A percentile compares a stretch with the other conserved stretches of the same genome.
Conservation (phyloP, 768 basidiomycete species). For the Auricularia sp. region DNA sequence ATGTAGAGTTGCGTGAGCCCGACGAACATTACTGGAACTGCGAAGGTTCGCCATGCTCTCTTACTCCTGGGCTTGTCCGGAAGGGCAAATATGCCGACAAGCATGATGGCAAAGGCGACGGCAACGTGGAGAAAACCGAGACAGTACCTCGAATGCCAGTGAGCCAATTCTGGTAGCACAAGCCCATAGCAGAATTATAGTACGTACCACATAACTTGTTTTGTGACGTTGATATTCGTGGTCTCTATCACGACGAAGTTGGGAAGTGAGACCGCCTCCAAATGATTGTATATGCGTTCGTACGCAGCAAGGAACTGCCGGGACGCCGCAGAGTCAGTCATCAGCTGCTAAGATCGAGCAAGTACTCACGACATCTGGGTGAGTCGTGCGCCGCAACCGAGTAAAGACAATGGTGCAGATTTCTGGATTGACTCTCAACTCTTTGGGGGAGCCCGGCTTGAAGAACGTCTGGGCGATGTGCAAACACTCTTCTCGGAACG, state of each 20-base stretch:
- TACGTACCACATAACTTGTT: slow-evolving; percentile 27
- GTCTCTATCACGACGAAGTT: slow-evolving; percentile 24
- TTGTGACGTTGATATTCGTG: slow-evolving; percentile 28
- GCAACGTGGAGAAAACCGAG: slow-evolving; percentile 20
- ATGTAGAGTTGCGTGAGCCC: slow-evolving; percentile 27
- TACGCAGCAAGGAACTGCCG: slow-evolving; percentile 28
- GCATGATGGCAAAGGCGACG: slow-evolving; percentile 20
- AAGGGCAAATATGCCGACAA: slow-evolving; percentile 20
- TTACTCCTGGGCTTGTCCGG: slow-evolving; percentile 18
- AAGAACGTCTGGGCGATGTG: slow-evolving; percentile 19
- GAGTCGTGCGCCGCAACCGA: slow-evolving; percentile 21
- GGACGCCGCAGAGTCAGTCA: neutral
- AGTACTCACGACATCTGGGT: slow-evolving; percentile 28
- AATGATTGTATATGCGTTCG: slow-evolving; percentile 22
- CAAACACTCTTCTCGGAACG: slow-evolving; percentile 19
- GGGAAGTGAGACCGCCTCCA: slow-evolving; percentile 24
- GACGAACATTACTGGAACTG: slow-evolving; percentile 20
- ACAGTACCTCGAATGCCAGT: neutral
- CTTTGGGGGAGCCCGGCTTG: slow-evolving; percentile 13
- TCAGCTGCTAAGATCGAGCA: neutral
- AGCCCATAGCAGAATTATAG: too few relatives aligned
- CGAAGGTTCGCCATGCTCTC: slow-evolving; percentile 25
- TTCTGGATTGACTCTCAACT: slow-evolving; percentile 15
- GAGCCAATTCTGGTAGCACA: neutral
- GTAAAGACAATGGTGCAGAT: slow-evolving; percentile 22